These are phyloP conservation scores for Scheffersomyces parashehatae DNA, from an alignment of 1,139 yeast genomes.

Conservation along the genomic window DNA sequence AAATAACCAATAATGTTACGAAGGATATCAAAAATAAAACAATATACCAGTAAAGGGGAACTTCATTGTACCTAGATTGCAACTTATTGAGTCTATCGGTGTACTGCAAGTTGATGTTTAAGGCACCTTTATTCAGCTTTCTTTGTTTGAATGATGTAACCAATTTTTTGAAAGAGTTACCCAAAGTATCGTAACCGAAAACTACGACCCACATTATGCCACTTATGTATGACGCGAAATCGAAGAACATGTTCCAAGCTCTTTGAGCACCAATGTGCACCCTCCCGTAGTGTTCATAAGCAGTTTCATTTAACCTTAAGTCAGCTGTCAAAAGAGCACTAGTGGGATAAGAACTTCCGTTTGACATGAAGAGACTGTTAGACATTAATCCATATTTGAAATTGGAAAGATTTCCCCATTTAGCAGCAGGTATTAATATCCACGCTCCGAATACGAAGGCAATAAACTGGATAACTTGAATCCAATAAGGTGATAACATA, in stretches of 20 bases:
- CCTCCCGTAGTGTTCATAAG: slow-evolving; percentile 17
- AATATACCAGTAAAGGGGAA: slow-evolving; percentile 45
- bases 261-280: slow-evolving; percentile 43
- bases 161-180: slow-evolving; percentile 16
- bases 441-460: slow-evolving; percentile 21
- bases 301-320: slow-evolving; percentile 15
- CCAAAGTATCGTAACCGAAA: slow-evolving; percentile 39
- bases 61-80: slow-evolving; percentile 36
- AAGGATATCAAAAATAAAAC: slow-evolving; percentile 36
- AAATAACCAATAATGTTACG: slow-evolving; percentile 31
- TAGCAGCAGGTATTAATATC: slow-evolving; percentile 18
- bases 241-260: slow-evolving; percentile 53
- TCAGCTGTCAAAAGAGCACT: slow-evolving; percentile 14
- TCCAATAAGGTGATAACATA: slow-evolving; percentile 23
- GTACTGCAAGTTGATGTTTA: slow-evolving; percentile 13
- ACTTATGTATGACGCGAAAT: slow-evolving; percentile 51
- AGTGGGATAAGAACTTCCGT: slow-evolving; percentile 17
- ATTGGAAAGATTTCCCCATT: slow-evolving; percentile 14
- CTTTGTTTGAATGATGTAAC: slow-evolving; percentile 9
- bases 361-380: slow-evolving; percentile 14
- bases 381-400: slow-evolving; percentile 18
- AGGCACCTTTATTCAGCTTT: slow-evolving; percentile 3
- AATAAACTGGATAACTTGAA: slow-evolving; percentile 20
- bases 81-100: slow-evolving; percentile 43
- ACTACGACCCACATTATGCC: slow-evolving; percentile 48